Evolutionary conservation across 2,329 filamentous ascomycete species (phyloP).

Genomic region (Pyrenophora seminiperda): DNA sequence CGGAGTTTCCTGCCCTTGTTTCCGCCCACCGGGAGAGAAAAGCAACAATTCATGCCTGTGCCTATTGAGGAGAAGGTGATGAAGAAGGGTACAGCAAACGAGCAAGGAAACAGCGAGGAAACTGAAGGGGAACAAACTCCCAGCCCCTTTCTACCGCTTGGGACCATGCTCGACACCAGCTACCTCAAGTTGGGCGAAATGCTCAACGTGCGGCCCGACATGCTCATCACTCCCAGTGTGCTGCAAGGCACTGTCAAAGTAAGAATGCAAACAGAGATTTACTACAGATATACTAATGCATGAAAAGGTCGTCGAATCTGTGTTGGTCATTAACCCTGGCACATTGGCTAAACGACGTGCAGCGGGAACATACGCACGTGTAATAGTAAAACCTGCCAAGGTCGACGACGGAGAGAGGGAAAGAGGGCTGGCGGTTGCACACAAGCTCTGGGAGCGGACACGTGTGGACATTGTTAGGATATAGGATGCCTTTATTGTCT

Average conservation of each 20-base stretch:
- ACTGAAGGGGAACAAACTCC: constrained; percentile 58
- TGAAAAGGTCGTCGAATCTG: constrained; percentile 81
- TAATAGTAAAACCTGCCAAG: constrained; percentile 72
- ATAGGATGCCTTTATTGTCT: constrained; percentile 9
- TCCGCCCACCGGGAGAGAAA: constrained; percentile 73
- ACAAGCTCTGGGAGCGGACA: constrained; percentile 80
- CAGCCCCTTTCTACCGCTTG: constrained; percentile 54
- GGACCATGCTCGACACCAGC: constrained; percentile 78
- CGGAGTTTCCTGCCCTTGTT: constrained; percentile 90
- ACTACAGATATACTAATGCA: background rate
- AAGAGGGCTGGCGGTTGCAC: constrained; percentile 63
- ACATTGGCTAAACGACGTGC: constrained; percentile 82
- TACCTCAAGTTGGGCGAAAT: constrained; percentile 92
- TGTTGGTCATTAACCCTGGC: constrained; percentile 89
- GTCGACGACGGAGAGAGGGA: constrained; percentile 64
- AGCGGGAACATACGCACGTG: constrained; percentile 81
- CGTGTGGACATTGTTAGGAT: constrained; percentile 88
- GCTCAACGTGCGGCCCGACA: constrained; percentile 81
- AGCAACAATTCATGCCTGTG: constrained; percentile 62
- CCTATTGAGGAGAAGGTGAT: constrained; percentile 56
- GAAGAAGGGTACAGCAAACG: constrained; percentile 53
- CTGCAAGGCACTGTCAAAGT: constrained; percentile 89
- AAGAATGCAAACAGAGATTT: constrained; percentile 18
- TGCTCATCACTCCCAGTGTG: constrained; percentile 80
- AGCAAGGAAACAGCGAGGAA: constrained; percentile 39